phyloP scores from a whole-genome alignment of 192 early-diverging fungal genomes.

The Powellomyces hirtus region DNA sequence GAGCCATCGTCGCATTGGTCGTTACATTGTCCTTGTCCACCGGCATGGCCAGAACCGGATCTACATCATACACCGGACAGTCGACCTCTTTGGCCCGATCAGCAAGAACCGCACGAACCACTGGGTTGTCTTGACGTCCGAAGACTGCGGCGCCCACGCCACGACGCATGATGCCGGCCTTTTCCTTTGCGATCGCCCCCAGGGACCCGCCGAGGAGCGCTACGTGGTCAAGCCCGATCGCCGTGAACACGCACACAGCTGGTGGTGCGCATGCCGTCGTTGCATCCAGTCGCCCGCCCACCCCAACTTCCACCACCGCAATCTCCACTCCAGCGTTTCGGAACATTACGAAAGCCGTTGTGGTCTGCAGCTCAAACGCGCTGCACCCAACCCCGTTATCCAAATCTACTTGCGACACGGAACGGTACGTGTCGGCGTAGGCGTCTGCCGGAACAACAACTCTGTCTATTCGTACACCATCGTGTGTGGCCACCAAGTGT shows the following conservation, averaged over 20 bases:
- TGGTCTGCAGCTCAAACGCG: conserved; percentile 73
- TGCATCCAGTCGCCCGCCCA: conserved; percentile 79
- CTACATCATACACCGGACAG: background rate
- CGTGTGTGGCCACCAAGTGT: conserved; percentile 66
- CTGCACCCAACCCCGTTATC: conserved; percentile 42
- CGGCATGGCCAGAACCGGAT: background rate
- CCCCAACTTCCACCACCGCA: conserved; percentile 79
- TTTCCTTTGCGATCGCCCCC: conserved; percentile 69
- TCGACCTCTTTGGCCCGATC: background rate
- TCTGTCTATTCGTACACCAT: conserved; percentile 64
- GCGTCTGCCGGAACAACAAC: conserved; percentile 35
- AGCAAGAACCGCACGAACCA: conserved; percentile 22
- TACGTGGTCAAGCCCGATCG: conserved; percentile 74
- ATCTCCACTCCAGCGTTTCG: conserved; percentile 57
- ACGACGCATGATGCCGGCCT: conserved; percentile 75
- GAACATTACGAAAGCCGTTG: conserved; percentile 42
- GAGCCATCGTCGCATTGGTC: background rate
- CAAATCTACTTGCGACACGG: conserved; percentile 1
- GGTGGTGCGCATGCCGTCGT: conserved; percentile 58
- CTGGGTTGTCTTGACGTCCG: conserved; percentile 53
- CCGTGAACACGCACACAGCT: conserved; percentile 56
- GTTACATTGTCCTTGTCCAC: too few relatives aligned
- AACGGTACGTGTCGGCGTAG: conserved; percentile 24
- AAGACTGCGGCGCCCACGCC: conserved; percentile 34
- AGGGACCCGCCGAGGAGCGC: conserved; percentile 68